These are phyloP conservation scores for Phlegmacium glaucopus DNA, from an alignment of 768 basidiomycete genomes.

Conservation along the genomic window DNA sequence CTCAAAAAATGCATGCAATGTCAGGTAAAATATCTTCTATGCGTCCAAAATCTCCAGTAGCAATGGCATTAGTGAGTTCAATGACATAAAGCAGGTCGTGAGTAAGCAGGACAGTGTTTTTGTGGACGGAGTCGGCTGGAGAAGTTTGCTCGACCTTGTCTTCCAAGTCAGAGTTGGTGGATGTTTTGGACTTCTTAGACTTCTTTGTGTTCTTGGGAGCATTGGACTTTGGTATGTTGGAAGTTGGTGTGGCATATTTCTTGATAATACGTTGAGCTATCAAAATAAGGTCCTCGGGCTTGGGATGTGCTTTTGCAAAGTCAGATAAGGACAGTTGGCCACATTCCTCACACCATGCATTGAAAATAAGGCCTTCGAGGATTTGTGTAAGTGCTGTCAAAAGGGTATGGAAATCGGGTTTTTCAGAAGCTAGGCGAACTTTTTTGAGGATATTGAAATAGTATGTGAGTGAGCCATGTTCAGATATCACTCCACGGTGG, in stretches of 20 bases:
- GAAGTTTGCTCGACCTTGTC: not conserved
- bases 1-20: slow-evolving; percentile 27
- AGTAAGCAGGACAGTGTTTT: slow-evolving; percentile 24
- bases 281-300: slow-evolving; percentile 9
- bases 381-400: slow-evolving; percentile 24
- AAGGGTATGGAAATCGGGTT: slow-evolving; percentile 32
- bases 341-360: slow-evolving; percentile 22
- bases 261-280: slow-evolving; percentile 18
- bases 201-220: not conserved
- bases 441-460: slow-evolving; percentile 31
- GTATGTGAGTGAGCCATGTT: slow-evolving; percentile 22
- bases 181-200: not conserved
- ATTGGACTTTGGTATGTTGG: not conserved
- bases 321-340: slow-evolving; percentile 1
- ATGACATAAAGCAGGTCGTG: slow-evolving; percentile 28
- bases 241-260: slow-evolving; percentile 17
- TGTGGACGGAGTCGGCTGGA: not conserved
- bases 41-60: slow-evolving; percentile 28
- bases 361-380: slow-evolving; percentile 27
- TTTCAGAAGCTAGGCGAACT: slow-evolving; percentile 21
- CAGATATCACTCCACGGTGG: slow-evolving; percentile 22
- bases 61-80: too few relatives aligned
- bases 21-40: slow-evolving; percentile 27
- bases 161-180: not conserved
- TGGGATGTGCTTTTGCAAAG: slow-evolving; percentile 25